Percentiles rank a stretch among this genome's conserved stretches.
Evolutionary conservation across 768 basidiomycete species (phyloP).

Genomic region (Suillus lakei): DNA sequence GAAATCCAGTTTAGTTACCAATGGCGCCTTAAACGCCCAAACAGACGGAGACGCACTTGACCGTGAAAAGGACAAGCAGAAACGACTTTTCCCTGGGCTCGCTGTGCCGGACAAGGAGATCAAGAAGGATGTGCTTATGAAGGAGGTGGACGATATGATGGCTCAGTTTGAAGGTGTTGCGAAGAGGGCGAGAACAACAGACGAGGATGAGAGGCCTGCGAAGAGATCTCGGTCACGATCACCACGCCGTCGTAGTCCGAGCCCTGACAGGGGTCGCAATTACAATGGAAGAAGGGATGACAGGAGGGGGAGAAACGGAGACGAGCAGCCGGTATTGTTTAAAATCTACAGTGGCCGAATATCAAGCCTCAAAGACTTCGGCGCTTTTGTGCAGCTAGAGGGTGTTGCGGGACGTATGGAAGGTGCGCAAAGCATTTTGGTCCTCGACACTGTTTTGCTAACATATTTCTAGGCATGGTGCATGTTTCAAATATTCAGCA

Average conservation of each 20-base stretch:
- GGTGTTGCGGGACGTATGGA: slow-evolving; percentile 86
- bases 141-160: slow-evolving; percentile 92
- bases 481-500: slow-evolving; percentile 93
- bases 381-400: slow-evolving; percentile 91
- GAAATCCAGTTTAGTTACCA: slow-evolving; percentile 43
- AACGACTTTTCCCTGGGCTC: slow-evolving; percentile 89
- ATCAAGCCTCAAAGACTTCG: slow-evolving; percentile 90
- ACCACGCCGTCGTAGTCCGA: slow-evolving; percentile 56
- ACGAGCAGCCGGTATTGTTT: slow-evolving; percentile 83
- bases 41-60: slow-evolving; percentile 34
- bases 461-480: slow-evolving; percentile 77
- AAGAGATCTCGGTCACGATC: slow-evolving; percentile 57
- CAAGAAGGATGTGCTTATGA: slow-evolving; percentile 80
- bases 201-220: slow-evolving; percentile 48
- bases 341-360: slow-evolving; percentile 94
- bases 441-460: neutral
- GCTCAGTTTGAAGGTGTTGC: slow-evolving; percentile 69
- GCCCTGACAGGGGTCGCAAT: slow-evolving; percentile 63
- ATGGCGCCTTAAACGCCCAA: slow-evolving; percentile 41
- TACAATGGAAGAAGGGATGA: slow-evolving; percentile 48
- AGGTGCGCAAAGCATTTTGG: slow-evolving; percentile 57
- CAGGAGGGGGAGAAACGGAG: slow-evolving; percentile 41
- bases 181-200: slow-evolving; percentile 53
- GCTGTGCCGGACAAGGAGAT: slow-evolving; percentile 75
- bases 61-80: slow-evolving; percentile 74